Base-by-base conservation (phyloP, 768 basidiomycete genomes). In the Boletus rubroflammeus region DNA sequence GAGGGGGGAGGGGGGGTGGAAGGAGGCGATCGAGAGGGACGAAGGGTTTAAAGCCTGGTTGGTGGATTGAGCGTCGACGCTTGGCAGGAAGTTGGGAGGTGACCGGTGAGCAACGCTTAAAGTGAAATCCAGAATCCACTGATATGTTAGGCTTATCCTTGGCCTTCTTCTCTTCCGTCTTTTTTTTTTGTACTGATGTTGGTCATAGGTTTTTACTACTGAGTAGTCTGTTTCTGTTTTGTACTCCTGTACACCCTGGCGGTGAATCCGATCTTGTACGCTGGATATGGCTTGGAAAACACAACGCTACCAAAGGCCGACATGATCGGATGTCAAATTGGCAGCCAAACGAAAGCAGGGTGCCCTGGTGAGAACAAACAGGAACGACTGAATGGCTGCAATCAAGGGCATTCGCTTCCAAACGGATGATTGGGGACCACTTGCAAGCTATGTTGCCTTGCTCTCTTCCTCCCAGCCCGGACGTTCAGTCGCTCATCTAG, bases 1-100 rank as follows among this genome's bases (percentile, higher is more conserved):
- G 50, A 68, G 57, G 35, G 60, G 47, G 1, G 51, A 43, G 2
- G 65, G 58, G 14, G 62, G 51, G 0, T 80, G 79, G 77, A 65
- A 70, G 28, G 55, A 63, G 25, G 65, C 55, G 26, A 55, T 75
- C 44, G 49, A 58, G 19, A 36, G 11, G 38, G 53, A 54, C 14
- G 60, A 26, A 3, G 54, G 1, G 29, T 59, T 62, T 29, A 44
- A 54, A 39, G 36, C 54, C 14, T 78, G 75, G 75, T 56, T 78
- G 36, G 58, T 69, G 11, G 72, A 72, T 29, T 76, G 65, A 66
- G 11, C 9, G n/a, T n/a, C n/a, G n/a, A n/a, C n/a, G n/a, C n/a
- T n/a, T 28, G 42, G 10, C 6, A 6, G 25, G 23, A 7, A 6
- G 21, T 5, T 23, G 23, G 40, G 7, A 4, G 23, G 14, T 15